phyloP scores from a whole-genome alignment of 2,329 filamentous ascomycete species.

The Scedosporium dehoogii region DNA sequence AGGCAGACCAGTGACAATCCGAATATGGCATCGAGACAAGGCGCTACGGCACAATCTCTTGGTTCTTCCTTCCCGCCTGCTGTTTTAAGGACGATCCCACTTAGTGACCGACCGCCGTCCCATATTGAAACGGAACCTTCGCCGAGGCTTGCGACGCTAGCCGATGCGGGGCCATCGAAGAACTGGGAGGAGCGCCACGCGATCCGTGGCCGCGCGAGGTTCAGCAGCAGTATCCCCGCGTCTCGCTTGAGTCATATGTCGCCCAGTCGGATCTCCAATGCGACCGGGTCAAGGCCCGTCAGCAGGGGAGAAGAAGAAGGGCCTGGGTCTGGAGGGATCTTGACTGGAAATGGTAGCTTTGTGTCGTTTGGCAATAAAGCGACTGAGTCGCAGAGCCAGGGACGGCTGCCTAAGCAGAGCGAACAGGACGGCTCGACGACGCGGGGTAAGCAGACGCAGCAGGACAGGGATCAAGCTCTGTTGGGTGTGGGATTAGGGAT shows the following conservation, averaged over 20 bases:
- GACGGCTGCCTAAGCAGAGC: not conserved
- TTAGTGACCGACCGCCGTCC: conserved; percentile 21
- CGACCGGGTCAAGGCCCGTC: not conserved
- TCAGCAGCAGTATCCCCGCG: conserved; percentile 7
- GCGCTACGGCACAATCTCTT: conserved; percentile 2
- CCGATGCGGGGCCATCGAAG: conserved; percentile 17
- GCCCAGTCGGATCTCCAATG: conserved; percentile 1
- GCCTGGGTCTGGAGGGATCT: conserved; percentile 10
- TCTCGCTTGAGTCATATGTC: conserved; percentile 4
- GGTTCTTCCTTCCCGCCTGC: conserved; percentile 13
- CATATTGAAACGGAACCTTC: conserved; percentile 35
- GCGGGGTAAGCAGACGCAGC: not conserved
- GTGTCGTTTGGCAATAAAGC: conserved; percentile 9
- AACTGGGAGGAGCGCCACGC: conserved; percentile 15
- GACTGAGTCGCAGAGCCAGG: not conserved
- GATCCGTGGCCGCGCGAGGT: not conserved
- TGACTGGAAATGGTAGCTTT: conserved; percentile 6
- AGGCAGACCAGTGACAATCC: conserved; percentile 28
- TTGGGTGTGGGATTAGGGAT: not conserved
- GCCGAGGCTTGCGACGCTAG: conserved; percentile 20
- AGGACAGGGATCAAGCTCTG: not conserved
- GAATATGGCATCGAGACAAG: not conserved
- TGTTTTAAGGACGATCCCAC: conserved; percentile 12
- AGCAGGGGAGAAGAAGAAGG: conserved; percentile 5
- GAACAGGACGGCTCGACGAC: not conserved